Base-by-base conservation (phyloP, 192 early-diverging fungal species). In the Podila verticillata region DNA sequence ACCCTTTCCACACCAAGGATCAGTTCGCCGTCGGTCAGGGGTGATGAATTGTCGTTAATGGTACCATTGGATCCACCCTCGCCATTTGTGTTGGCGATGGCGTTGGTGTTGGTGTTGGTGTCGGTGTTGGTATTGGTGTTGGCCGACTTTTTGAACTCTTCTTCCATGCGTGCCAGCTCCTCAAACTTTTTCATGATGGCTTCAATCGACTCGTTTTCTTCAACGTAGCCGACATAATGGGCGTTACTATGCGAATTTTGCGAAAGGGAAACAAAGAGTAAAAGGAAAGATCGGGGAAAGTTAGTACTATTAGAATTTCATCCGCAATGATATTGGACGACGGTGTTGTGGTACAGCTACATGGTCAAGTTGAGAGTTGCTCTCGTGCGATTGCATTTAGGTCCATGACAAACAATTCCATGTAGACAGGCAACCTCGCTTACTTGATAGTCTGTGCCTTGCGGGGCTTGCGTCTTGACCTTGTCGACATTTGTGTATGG, bases 141-240 rank as follows among this genome's bases (percentile, higher is more conserved):
- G 39, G 39, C 75, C 15, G 79, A 64, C 29, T 69, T 72, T 10
- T 85, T 89, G 74, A 95, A 88, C 82, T 98, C 95, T 73, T 89
- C 84, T 71, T 96, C 90, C 82, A 97, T 94, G 5, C 91, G 86
- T 64, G 97, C 97, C 22, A 98, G 89, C 81, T 97, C 96, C 75
- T 97, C 93, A 83, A 98, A 98, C 85, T 98, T 98, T 75, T 95
- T 95, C 97, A 98, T 98, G 68, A 98, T 98, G 7, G 93, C 92
- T 48, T 95, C 97, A 17, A 98, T 92, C 0, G 96, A 96, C 89
- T 98, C 97, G 57, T 91, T 92, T 77, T 98, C 97, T 70, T 97
- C 96, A 5, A 97, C 95, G 83, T 98, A 98, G 35, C 97, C 97
- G 32, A 98, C 96, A 89, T 97, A 98, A 65, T 93, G 87, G 13